phyloP scores from a whole-genome alignment of 164 flowering plant genomes.

The Liriodendron chinense region DNA sequence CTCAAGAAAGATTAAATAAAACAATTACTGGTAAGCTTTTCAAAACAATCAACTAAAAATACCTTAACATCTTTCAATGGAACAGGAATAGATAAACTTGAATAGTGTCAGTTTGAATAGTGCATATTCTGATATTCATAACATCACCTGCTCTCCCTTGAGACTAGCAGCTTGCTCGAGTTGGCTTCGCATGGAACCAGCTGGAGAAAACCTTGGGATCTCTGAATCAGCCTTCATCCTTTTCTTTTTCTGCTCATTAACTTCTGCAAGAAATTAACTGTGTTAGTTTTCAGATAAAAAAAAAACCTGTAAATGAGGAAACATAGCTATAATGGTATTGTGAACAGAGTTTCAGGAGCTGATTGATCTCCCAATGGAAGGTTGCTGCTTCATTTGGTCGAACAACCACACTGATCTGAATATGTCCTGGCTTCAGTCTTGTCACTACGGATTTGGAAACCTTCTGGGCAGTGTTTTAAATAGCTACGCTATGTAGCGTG shows the following conservation, averaged over 20 bases:
- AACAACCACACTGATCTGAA: too few species aligned
- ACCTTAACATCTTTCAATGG: not conserved
- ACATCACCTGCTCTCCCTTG: constrained; percentile 88
- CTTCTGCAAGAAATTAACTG: constrained; percentile 51
- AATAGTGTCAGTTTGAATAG: too few species aligned
- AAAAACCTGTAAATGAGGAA: not conserved
- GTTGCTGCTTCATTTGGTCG: too few species aligned
- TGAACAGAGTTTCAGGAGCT: not conserved
- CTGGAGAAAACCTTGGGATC: constrained; percentile 56
- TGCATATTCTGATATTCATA: not conserved
- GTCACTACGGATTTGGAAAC: too few species aligned
- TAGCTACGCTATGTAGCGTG: too few species aligned
- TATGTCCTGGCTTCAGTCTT: too few species aligned
- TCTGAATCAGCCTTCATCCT: constrained; percentile 83
- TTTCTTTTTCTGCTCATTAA: constrained; percentile 84
- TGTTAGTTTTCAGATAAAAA: not conserved
- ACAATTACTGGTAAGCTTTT: not conserved
- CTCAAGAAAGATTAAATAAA: not conserved
- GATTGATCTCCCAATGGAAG: not conserved
- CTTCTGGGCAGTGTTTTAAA: too few species aligned
- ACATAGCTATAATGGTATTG: not conserved
- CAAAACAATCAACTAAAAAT: not conserved
- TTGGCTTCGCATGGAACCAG: constrained; percentile 55
- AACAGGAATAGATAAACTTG: not conserved
- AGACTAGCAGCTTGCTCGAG: constrained; percentile 69